These are phyloP conservation scores for Dioscorea zingiberensis DNA, from an alignment of 106 monocot genomes.

Conservation along the genomic window DNA sequence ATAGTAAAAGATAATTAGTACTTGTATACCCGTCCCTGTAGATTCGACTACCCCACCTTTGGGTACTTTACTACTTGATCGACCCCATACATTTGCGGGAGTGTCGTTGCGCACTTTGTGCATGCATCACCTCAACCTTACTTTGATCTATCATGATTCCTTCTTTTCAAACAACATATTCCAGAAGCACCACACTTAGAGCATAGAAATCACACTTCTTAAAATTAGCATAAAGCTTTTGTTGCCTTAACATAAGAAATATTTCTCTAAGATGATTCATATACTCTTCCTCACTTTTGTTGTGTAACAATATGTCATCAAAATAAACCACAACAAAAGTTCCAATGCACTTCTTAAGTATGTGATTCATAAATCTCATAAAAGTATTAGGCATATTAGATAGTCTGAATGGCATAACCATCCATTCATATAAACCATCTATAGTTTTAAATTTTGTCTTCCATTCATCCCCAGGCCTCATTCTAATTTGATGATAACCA, in stretches of 20 bases:
- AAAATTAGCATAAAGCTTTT: constrained; percentile 1
- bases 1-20: no score
- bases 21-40: no score
- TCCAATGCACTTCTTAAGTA: background rate
- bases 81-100: no score
- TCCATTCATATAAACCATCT: constrained; percentile 1
- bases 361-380: no score
- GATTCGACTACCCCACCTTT: no score
- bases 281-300: background rate
- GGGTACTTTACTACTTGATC: no score
- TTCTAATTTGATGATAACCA: constrained; percentile 9
- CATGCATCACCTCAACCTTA: background rate
- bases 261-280: background rate
- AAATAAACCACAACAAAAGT: background rate
- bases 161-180: background rate
- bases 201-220: background rate
- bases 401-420: constrained; percentile 8
- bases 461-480: constrained; percentile 5
- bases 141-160: background rate
- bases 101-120: no score
- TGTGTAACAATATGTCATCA: background rate
- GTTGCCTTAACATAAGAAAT: background rate
- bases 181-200: background rate
- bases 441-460: constrained; percentile 6
- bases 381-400: constrained; percentile 6